Evolutionary conservation across 2,329 filamentous ascomycete species (phyloP).

Genomic region (Tothia fuscella): DNA sequence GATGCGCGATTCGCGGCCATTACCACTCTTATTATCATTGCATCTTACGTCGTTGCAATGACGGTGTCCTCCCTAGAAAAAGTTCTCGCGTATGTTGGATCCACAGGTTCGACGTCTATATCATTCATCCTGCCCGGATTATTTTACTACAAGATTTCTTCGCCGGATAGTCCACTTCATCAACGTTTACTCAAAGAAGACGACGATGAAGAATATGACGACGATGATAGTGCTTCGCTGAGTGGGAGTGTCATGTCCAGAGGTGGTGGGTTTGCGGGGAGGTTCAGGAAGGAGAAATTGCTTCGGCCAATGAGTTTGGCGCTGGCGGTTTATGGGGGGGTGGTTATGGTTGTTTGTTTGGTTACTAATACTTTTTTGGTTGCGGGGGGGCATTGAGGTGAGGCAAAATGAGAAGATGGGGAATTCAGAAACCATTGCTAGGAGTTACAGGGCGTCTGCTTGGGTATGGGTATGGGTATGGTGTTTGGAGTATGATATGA

Average conservation of each 20-base stretch:
- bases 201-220: conserved; percentile 75
- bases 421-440: neutral
- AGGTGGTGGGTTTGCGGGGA: conserved; percentile 12
- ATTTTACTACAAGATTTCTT: conserved; percentile 97
- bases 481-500: too few relatives aligned
- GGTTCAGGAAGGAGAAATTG: conserved; percentile 40
- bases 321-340: conserved; percentile 68
- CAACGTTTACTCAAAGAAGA: conserved; percentile 84
- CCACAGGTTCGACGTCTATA: conserved; percentile 87
- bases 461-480: neutral
- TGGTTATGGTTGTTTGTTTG: conserved; percentile 85
- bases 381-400: conserved; percentile 41
- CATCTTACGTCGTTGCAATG: conserved; percentile 80
- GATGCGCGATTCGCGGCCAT: conserved; percentile 82
- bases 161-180: conserved; percentile 75
- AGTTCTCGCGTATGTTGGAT: conserved; percentile 89
- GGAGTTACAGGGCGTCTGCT: neutral
- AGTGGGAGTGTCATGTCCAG: conserved; percentile 29
- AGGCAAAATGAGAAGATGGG: neutral
- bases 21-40: conserved; percentile 71
- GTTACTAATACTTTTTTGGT: conserved; percentile 74
- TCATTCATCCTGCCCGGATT: conserved; percentile 92
- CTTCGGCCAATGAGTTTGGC: conserved; percentile 63
- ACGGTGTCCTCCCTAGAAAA: conserved; percentile 82
- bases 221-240: conserved; percentile 37